phyloP scores from a whole-genome alignment of 257 asterid genomes.

The Datura wrightii region DNA sequence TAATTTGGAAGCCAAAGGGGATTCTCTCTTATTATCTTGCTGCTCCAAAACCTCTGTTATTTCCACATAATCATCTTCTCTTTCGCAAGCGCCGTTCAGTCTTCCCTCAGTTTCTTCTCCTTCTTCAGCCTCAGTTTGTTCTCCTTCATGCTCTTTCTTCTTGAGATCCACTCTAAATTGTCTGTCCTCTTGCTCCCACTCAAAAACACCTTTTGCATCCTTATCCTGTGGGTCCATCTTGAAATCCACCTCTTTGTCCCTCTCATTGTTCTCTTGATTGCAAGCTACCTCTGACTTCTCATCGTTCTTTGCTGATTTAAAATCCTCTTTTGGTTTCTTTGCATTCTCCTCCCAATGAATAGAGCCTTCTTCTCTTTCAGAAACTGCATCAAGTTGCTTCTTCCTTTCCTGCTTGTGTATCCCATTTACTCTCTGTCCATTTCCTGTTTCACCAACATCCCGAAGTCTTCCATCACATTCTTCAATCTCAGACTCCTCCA shows the following conservation, averaged over 20 bases:
- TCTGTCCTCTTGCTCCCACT: conserved; percentile 42
- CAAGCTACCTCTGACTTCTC: conserved; percentile 38
- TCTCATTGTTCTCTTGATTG: conserved; percentile 40
- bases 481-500: conserved; percentile 39
- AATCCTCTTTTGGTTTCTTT: conserved; percentile 38
- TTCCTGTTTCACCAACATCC: conserved; percentile 42
- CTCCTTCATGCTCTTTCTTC: conserved; percentile 35
- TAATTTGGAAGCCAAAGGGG: conserved; percentile 27
- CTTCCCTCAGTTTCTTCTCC: conserved; percentile 42
- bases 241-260: conserved; percentile 32
- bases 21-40: conserved; percentile 30
- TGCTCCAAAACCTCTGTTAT: conserved; percentile 37
- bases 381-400: conserved; percentile 42
- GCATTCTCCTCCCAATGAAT: conserved; percentile 32
- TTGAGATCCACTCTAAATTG: conserved; percentile 33
- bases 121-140: conserved; percentile 37
- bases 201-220: conserved; percentile 38
- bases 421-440: conserved; percentile 39
- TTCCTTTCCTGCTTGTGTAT: conserved; percentile 42
- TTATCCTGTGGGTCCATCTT: conserved; percentile 36
- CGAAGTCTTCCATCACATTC: conserved; percentile 45
- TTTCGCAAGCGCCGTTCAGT: conserved; percentile 33
- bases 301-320: conserved; percentile 31
- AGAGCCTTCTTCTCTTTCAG: conserved; percentile 37
- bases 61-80: conserved; percentile 39